Evolutionary conservation across 2,329 filamentous ascomycete genomes (phyloP).

Genomic region (Diaporthe aspalathi): DNA sequence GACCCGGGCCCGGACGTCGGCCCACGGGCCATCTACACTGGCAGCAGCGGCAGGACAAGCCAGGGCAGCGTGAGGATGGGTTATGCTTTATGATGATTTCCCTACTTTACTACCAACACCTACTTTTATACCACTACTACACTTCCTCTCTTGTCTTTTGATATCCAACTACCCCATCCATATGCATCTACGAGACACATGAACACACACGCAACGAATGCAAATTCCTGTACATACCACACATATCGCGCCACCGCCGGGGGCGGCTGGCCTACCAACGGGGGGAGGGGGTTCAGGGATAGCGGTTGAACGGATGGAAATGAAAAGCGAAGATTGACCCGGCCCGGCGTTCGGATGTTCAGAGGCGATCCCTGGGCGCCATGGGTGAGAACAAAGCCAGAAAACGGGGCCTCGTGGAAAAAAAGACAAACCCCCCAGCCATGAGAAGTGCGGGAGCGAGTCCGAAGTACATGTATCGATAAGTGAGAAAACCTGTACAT

Average conservation of each 20-base stretch:
- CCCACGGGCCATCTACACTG: conserved; percentile 42
- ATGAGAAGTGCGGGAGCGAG: neutral
- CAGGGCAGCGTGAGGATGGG: conserved; percentile 32
- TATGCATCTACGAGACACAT: conserved; percentile 21
- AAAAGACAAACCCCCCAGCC: neutral
- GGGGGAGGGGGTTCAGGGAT: no score
- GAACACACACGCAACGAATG: conserved; percentile 14
- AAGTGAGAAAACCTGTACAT: conserved; percentile 6
- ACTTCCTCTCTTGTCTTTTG: conserved; percentile 9
- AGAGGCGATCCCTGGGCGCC: conserved; percentile 11
- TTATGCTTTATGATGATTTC: conserved; percentile 33
- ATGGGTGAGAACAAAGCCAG: neutral
- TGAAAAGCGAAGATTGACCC: neutral
- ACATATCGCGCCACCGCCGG: conserved; percentile 1
- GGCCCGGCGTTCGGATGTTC: neutral
- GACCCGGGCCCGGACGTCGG: conserved; percentile 68
- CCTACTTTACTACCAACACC: neutral
- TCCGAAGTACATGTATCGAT: conserved; percentile 26
- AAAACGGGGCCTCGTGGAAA: neutral
- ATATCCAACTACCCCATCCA: neutral
- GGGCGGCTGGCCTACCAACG: neutral
- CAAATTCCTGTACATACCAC: conserved; percentile 24
- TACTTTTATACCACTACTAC: neutral
- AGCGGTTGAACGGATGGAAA: neutral
- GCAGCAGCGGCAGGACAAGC: conserved; percentile 4